Evolutionary conservation across 2,329 filamentous ascomycete species (phyloP).

Genomic region (Aspergillus latus): DNA sequence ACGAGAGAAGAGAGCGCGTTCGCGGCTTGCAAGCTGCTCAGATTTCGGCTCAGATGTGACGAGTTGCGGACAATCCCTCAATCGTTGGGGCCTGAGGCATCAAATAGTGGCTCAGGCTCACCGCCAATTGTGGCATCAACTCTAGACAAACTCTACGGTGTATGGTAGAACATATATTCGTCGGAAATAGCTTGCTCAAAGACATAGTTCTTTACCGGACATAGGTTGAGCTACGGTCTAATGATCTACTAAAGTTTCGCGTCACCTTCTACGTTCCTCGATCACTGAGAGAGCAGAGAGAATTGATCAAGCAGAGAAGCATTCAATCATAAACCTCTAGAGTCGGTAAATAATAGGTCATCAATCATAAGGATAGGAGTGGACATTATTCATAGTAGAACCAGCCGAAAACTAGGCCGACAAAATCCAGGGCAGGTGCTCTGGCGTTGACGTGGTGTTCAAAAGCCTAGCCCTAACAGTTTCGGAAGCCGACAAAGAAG

Average conservation of each 20-base stretch:
- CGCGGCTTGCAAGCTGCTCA: neutral
- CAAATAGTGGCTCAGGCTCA: constrained; percentile 26
- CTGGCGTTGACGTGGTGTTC: neutral
- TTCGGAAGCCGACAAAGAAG: constrained; percentile 33
- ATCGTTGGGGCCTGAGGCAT: constrained; percentile 18
- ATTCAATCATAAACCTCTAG: constrained; percentile 7
- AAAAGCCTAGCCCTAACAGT: constrained; percentile 25
- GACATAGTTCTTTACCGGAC: too few species aligned
- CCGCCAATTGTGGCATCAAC: constrained; percentile 21
- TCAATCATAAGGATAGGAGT: constrained; percentile 19
- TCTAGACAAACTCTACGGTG: too few species aligned
- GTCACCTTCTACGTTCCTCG: too few species aligned
- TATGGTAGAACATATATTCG: too few species aligned
- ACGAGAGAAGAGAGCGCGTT: constrained; percentile 7
- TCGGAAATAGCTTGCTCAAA: too few species aligned
- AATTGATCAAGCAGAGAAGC: neutral
- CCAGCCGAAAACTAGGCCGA: neutral
- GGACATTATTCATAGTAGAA: constrained; percentile 1
- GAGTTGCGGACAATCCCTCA: constrained; percentile 6
- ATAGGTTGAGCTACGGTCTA: too few species aligned
- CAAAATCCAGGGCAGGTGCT: neutral
- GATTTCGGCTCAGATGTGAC: constrained; percentile 21
- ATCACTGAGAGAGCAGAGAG: neutral
- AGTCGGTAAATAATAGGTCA: constrained; percentile 2
- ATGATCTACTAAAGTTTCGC: too few species aligned